Base-by-base conservation (phyloP, 2,329 filamentous ascomycete species). In the Aspergillus intermedius region DNA sequence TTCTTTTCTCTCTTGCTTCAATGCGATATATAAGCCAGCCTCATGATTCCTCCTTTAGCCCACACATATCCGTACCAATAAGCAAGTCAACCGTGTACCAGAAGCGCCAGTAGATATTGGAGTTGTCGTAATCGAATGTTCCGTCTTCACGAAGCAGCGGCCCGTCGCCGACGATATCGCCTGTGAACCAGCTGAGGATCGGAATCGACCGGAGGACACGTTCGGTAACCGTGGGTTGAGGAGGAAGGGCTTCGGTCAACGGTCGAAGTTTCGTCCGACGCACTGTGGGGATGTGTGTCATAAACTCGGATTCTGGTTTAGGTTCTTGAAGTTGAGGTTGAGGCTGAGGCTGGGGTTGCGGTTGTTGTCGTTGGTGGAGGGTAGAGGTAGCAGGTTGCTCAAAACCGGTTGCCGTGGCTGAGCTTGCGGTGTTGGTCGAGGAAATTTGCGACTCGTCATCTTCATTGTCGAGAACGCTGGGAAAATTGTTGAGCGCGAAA, bases 151-250 rank as follows among this genome's bases (percentile, higher is more conserved):
- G 64, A 17, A 75, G 54, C 51, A 69, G 62, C 7, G 73, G 72
- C 2, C 73, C 73, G 49, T 74, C 72, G 7, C 71, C 72, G 15
- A 75, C 72, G 35, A 75, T 71, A 47, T 73, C 71, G 23, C 68
- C 83, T 42, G 81, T 83, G 62, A 90, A 85, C 82, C 84, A 89
- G 58, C 79, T 80, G 52, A 89, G 70, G 52, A 89, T 76, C 2
- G 86, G 86, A 37, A 89, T 80, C 47, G 78, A 79, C 55, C 79
- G 78, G 47, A 87, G 68, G 17, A 87, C 63, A 45, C 82, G 78
- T 66, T 87, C 83, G 32, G 78, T 72, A 48, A 81, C 75, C 2
- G 83, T 84, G 44, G 81, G 81, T 57, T 86, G 82, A 2, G 85
- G 86, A 12, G 85, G 78, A 23, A 89, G 75, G 7, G 86, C 86